Conservation (phyloP, 164 flowering plant species). For the Malania oleifera region DNA sequence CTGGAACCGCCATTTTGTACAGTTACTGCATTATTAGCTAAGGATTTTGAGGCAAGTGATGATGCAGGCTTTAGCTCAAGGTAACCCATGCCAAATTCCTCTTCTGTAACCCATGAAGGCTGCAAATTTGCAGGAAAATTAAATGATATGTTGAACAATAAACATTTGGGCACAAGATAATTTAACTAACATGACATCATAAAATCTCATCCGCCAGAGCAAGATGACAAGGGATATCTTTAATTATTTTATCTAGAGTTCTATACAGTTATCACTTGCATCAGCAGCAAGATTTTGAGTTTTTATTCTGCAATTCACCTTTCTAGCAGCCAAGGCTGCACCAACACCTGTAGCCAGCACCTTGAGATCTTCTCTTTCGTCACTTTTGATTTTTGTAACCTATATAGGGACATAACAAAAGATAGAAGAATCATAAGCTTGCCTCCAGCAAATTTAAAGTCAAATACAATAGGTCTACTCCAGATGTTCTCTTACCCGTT, state of each 20-base stretch:
- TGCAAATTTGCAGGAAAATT: constrained; percentile 23
- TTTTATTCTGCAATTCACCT: constrained; percentile 35
- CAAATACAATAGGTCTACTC: neutral
- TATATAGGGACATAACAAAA: constrained; percentile 19
- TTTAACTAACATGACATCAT: no score
- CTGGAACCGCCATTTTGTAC: constrained; percentile 48
- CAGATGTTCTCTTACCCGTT: constrained; percentile 49
- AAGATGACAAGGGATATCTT: no score
- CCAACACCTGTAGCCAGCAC: constrained; percentile 98
- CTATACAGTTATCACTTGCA: no score
- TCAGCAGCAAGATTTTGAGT: no score
- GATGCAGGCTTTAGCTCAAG: constrained; percentile 75
- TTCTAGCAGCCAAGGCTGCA: constrained; percentile 91
- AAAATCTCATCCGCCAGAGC: no score
- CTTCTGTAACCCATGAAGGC: constrained; percentile 97
- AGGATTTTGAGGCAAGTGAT: constrained; percentile 52
- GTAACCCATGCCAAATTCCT: constrained; percentile 95
- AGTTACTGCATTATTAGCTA: constrained; percentile 26
- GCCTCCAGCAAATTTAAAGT: neutral
- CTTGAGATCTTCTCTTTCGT: constrained; percentile 97
- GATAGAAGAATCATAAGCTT: neutral
- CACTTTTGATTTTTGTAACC: constrained; percentile 93
- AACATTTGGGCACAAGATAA: neutral
- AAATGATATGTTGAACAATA: neutral
- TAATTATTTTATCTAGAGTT: no score